These are phyloP conservation scores for Thozetella sp. DNA, from an alignment of 495 filamentous ascomycete species.

Conservation along the genomic window DNA sequence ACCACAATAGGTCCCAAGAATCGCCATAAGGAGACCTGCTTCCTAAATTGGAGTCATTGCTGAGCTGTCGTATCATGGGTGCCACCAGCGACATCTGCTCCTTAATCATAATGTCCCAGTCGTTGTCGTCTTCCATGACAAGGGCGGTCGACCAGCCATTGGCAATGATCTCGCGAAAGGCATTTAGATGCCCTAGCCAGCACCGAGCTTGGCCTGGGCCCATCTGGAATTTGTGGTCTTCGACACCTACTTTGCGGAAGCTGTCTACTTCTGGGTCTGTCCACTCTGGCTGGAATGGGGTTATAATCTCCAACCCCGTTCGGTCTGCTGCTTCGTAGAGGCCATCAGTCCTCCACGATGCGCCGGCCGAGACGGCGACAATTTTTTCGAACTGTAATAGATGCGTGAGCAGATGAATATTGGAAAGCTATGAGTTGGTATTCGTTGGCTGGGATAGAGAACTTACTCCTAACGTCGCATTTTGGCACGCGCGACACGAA, in stretches of 20 bases:
- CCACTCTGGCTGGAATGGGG: background rate
- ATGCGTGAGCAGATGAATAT: too few species aligned
- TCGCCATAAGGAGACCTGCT: conserved; percentile 52
- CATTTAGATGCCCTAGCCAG: conserved; percentile 22
- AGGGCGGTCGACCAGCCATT: conserved; percentile 47
- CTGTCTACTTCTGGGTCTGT: background rate
- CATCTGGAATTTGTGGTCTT: too few species aligned
- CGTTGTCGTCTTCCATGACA: conserved; percentile 59
- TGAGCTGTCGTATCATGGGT: conserved; percentile 23
- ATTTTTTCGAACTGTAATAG: background rate
- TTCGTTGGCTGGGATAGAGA: too few species aligned
- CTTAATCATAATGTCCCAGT: conserved; percentile 57
- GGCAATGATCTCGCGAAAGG: conserved; percentile 37
- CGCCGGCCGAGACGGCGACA: background rate
- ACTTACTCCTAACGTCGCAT: too few species aligned
- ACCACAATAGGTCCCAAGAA: conserved; percentile 60
- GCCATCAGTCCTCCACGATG: background rate
- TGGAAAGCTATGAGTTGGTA: too few species aligned
- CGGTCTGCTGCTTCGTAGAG: background rate
- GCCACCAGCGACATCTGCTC: conserved; percentile 49
- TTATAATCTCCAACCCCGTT: background rate
- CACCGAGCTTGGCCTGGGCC: too few species aligned
- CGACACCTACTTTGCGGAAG: too few species aligned
- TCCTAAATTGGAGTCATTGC: conserved; percentile 20
- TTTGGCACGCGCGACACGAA: too few species aligned